Conservation (phyloP, 2,329 filamentous ascomycete genomes). For the Penicillium sp. region DNA sequence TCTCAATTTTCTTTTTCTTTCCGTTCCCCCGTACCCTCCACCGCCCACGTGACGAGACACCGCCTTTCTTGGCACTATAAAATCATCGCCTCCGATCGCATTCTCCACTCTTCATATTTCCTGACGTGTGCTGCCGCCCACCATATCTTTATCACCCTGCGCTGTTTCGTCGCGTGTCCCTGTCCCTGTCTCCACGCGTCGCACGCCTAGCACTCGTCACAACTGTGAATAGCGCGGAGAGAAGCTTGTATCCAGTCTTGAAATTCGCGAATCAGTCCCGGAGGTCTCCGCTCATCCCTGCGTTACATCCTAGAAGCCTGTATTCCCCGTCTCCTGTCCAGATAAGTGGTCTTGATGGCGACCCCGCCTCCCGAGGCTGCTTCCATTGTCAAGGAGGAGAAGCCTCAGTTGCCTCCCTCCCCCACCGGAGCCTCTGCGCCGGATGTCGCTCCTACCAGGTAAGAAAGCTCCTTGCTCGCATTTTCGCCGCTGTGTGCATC, state of each 20-base stretch:
- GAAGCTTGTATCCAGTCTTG: conserved; percentile 33
- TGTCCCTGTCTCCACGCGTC: conserved; percentile 21
- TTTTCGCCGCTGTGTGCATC: background rate
- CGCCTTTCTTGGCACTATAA: conserved; percentile 47
- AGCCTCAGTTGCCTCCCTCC: conserved; percentile 40
- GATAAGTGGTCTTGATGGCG: conserved; percentile 36
- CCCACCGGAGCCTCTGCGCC: conserved; percentile 33
- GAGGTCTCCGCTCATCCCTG: too few relatives aligned
- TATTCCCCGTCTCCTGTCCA: conserved; percentile 20
- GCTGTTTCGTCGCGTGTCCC: conserved; percentile 22
- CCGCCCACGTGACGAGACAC: conserved; percentile 38
- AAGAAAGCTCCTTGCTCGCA: conserved; percentile 16
- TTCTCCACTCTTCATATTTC: conserved; percentile 37
- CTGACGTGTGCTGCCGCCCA: conserved; percentile 23
- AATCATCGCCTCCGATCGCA: conserved; percentile 38
- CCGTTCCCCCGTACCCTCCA: conserved; percentile 7
- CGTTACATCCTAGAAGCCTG: too few relatives aligned
- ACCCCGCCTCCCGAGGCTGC: conserved; percentile 44
- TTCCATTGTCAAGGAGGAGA: conserved; percentile 40
- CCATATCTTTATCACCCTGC: conserved; percentile 16
- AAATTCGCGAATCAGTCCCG: conserved; percentile 26
- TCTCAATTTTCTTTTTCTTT: background rate
- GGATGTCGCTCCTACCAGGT: conserved; percentile 30
- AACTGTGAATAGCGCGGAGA: too few relatives aligned
- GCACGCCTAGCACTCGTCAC: conserved; percentile 27